A percentile compares a stretch with the other conserved stretches of the same genome.
These are phyloP conservation scores for Cadophora gregata DNA, from an alignment of 2,329 filamentous ascomycete species.

Conservation along the genomic window DNA sequence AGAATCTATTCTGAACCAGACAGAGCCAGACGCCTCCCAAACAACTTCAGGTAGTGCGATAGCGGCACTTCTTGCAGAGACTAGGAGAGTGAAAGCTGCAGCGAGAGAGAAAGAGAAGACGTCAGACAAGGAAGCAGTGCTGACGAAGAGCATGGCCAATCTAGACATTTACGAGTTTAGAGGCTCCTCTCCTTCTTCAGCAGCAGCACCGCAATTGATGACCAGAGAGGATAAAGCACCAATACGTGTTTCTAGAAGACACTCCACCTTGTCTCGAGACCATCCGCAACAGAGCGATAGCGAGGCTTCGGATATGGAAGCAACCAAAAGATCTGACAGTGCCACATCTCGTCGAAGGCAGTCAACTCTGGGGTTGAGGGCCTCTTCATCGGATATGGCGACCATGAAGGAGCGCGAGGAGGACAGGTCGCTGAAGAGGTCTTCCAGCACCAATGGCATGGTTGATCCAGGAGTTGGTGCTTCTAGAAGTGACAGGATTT, in stretches of 20 bases:
- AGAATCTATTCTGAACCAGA: slow-evolving; percentile 41
- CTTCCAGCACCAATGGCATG: slow-evolving; percentile 28
- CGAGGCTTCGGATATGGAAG: slow-evolving; percentile 38
- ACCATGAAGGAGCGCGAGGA: slow-evolving; percentile 25
- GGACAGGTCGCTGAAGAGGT: slow-evolving; percentile 35
- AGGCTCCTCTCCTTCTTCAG: slow-evolving; percentile 33
- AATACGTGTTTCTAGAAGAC: slow-evolving; percentile 36
- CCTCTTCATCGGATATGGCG: slow-evolving; percentile 26
- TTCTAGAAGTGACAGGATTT: slow-evolving; percentile 41
- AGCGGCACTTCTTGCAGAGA: slow-evolving; percentile 42
- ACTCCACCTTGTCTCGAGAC: slow-evolving; percentile 33
- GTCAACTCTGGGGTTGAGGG: slow-evolving; percentile 38
- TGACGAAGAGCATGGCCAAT: slow-evolving; percentile 35
- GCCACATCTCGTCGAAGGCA: slow-evolving; percentile 38
- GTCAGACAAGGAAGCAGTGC: slow-evolving; percentile 24
- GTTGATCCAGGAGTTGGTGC: slow-evolving; percentile 26
- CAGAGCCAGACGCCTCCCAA: slow-evolving; percentile 31
- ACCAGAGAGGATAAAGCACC: slow-evolving; percentile 31
- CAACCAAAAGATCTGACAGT: slow-evolving; percentile 25
- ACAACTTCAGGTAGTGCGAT: slow-evolving; percentile 37
- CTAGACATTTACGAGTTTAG: slow-evolving; percentile 43
- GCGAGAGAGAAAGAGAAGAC: slow-evolving; percentile 38
- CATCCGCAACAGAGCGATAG: slow-evolving; percentile 28
- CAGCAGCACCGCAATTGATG: slow-evolving; percentile 22
- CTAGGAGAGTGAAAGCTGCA: slow-evolving; percentile 39